These are phyloP conservation scores for Cubamyces sp. DNA, from an alignment of 768 basidiomycete species.

Conservation along the genomic window DNA sequence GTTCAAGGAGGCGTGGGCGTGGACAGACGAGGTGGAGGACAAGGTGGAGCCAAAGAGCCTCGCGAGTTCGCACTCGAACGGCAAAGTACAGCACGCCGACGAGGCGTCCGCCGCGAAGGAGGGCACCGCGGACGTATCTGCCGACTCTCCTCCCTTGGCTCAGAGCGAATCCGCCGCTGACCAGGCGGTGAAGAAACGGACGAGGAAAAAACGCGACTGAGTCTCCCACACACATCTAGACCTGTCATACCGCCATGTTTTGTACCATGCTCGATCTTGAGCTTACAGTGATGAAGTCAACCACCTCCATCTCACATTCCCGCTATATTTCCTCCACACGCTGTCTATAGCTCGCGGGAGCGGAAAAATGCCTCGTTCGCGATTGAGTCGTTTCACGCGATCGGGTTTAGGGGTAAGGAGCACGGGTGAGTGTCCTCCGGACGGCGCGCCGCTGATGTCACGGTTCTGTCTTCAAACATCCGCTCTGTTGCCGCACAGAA, in stretches of 20 bases:
- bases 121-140: too few species aligned
- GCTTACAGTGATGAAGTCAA: too few species aligned
- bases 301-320: too few species aligned
- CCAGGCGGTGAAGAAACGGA: constrained; percentile 2
- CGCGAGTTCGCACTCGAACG: neutral
- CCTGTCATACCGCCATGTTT: too few species aligned
- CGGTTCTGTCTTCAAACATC: neutral
- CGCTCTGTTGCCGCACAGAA: neutral
- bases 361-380: too few species aligned
- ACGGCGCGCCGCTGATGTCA: constrained; percentile 4
- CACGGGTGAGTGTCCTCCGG: too few species aligned
- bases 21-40: constrained; percentile 56
- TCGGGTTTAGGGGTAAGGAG: too few species aligned
- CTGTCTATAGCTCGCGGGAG: too few species aligned
- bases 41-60: neutral
- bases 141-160: neutral
- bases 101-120: neutral
- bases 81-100: neutral
- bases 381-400: too few species aligned
- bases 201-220: constrained; percentile 14
- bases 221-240: neutral
- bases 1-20: constrained; percentile 67
- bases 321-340: too few species aligned
- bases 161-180: neutral
- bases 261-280: too few species aligned